phyloP scores from a whole-genome alignment of 495 filamentous ascomycete species.

The Chaetomium fimeti region DNA sequence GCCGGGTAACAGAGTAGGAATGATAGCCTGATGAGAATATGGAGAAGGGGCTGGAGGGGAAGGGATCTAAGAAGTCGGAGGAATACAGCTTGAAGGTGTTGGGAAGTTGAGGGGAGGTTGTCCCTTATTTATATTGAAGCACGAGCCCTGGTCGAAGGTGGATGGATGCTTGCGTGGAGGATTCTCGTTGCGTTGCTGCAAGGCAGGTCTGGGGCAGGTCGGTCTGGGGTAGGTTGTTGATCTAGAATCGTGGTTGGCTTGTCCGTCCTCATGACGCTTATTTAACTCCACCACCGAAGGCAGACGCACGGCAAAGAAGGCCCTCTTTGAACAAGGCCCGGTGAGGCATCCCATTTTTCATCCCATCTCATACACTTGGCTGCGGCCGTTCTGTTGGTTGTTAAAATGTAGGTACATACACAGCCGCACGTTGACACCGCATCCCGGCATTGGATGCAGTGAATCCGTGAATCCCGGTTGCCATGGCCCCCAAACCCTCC shows the following conservation, averaged over 20 bases:
- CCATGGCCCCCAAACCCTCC: neutral
- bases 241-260: neutral
- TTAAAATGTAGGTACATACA: neutral
- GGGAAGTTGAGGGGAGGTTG: neutral
- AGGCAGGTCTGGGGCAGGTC: neutral
- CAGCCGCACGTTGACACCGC: neutral
- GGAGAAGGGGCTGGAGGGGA: neutral
- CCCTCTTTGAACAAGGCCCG: neutral
- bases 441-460: conserved; percentile 2
- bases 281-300: neutral
- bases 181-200: conserved; percentile 7
- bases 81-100: conserved; percentile 9
- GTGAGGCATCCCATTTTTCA: neutral
- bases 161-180: neutral
- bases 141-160: neutral
- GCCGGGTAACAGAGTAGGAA: neutral
- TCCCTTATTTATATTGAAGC: neutral
- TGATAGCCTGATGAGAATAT: neutral
- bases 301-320: neutral
- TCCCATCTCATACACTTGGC: neutral
- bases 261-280: neutral
- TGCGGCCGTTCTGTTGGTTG: neutral
- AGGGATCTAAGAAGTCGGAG: neutral
- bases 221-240: too few relatives aligned
- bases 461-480: neutral